These are phyloP conservation scores for Farysia itapuensis DNA, from an alignment of 1,284 basidiomycete species.

Conservation along the genomic window DNA sequence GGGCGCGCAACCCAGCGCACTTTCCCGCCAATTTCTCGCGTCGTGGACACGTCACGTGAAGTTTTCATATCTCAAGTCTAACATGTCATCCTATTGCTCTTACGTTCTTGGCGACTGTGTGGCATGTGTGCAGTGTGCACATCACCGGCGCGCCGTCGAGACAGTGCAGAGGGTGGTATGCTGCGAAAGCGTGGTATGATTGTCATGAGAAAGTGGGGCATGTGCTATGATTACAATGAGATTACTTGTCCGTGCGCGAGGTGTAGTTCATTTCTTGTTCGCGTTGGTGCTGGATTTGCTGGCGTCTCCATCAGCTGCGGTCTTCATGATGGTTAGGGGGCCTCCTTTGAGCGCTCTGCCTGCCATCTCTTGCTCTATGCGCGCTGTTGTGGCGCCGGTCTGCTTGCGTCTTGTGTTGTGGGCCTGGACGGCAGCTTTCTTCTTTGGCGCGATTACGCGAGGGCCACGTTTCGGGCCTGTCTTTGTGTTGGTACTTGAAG, in stretches of 20 bases:
- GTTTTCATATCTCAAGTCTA: too few species aligned
- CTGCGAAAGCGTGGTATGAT: too few species aligned
- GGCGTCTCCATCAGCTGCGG: constrained; percentile 82
- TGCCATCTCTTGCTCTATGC: constrained; percentile 46
- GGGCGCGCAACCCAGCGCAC: too few species aligned
- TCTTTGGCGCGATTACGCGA: constrained; percentile 43
- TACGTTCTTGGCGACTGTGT: too few species aligned
- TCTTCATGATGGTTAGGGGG: constrained; percentile 77
- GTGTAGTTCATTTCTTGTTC: constrained; percentile 29
- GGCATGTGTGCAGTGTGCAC: too few species aligned
- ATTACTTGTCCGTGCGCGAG: too few species aligned
- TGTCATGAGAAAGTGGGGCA: too few species aligned
- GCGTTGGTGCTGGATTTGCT: constrained; percentile 35
- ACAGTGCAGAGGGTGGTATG: too few species aligned
- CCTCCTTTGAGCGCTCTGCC: constrained; percentile 38
- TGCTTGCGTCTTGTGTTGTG: constrained; percentile 39
- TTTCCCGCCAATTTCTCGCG: not conserved
- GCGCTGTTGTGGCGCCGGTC: constrained; percentile 28
- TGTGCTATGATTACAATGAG: too few species aligned
- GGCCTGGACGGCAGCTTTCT: constrained; percentile 27
- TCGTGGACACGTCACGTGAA: not conserved
- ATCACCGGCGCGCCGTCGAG: too few species aligned
- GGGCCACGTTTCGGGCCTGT: constrained; percentile 40
- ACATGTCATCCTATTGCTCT: too few species aligned
- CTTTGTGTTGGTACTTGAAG: constrained; percentile 24